Conservation (phyloP, 345 rosid genomes). For the sweet orange (Citrus sinensis) region DNA sequence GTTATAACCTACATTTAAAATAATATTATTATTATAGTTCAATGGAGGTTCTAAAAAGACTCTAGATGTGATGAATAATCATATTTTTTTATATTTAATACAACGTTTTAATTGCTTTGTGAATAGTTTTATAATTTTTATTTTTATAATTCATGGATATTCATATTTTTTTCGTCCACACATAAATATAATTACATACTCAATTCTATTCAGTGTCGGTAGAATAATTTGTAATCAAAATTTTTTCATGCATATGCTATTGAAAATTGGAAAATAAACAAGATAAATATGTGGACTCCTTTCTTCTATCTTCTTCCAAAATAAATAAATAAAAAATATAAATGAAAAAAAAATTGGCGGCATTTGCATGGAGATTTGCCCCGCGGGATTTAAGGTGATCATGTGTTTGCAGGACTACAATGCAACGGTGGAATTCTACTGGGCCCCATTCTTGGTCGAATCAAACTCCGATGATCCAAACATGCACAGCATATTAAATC, state of each 20-base stretch:
- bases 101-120: neutral
- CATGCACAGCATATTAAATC: constrained; percentile 64
- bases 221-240: neutral
- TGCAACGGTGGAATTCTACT: constrained; percentile 88
- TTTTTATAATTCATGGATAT: neutral
- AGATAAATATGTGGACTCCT: neutral
- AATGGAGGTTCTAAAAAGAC: too few species aligned
- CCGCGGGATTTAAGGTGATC: neutral
- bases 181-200: too few species aligned
- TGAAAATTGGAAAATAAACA: neutral
- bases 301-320: neutral
- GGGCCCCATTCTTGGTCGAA: constrained; percentile 95
- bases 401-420: constrained; percentile 62
- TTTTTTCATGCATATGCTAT: neutral
- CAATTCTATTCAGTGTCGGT: neutral
- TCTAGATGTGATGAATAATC: too few species aligned
- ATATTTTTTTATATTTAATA: too few species aligned
- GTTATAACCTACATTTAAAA: too few species aligned
- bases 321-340: neutral
- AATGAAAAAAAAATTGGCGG: neutral
- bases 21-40: too few species aligned
- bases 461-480: constrained; percentile 90
- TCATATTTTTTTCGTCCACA: neutral
- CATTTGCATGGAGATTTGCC: neutral
- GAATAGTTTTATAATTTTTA: neutral